phyloP scores from a whole-genome alignment of 768 basidiomycete species.

The Phylloporus sp. region DNA sequence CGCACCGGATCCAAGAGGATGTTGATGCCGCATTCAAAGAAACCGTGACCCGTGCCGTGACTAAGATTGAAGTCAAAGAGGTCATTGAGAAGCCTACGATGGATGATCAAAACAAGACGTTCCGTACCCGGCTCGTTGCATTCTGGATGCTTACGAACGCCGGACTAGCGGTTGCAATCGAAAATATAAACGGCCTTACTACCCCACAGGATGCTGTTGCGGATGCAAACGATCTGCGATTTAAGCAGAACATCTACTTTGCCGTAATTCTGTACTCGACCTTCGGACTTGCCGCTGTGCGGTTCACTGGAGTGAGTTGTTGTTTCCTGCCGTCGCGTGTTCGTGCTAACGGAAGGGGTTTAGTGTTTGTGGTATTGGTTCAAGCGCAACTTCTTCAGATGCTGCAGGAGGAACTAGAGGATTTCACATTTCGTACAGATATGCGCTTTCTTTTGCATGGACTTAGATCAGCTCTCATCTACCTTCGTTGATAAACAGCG shows the following conservation, averaged over 20 bases:
- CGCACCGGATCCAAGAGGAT: conserved; percentile 77
- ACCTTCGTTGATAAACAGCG: conserved; percentile 27
- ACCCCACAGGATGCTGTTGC: conserved; percentile 32
- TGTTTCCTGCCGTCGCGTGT: neutral
- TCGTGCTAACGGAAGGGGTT: conserved; percentile 1
- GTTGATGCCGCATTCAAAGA: conserved; percentile 89
- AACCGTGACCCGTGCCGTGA: conserved; percentile 82
- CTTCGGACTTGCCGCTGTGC: conserved; percentile 63
- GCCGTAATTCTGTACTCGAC: conserved; percentile 76
- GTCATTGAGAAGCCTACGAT: conserved; percentile 70
- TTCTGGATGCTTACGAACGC: conserved; percentile 79
- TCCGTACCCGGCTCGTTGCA: conserved; percentile 83
- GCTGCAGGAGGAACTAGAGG: conserved; percentile 65
- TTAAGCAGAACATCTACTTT: conserved; percentile 64
- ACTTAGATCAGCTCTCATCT: conserved; percentile 28
- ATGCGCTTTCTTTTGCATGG: conserved; percentile 22
- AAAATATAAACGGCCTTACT: conserved; percentile 64
- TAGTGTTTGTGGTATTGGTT: conserved; percentile 82
- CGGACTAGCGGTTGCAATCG: conserved; percentile 64
- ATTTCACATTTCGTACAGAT: conserved; percentile 2
- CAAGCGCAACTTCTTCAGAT: conserved; percentile 77
- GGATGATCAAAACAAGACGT: conserved; percentile 89
- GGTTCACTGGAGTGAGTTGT: conserved; percentile 74
- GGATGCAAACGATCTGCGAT: conserved; percentile 39
- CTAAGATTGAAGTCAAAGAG: conserved; percentile 64